Evolutionary conservation across 441 rosid genomes (phyloP).

Genomic region (Mallotus repandus): DNA sequence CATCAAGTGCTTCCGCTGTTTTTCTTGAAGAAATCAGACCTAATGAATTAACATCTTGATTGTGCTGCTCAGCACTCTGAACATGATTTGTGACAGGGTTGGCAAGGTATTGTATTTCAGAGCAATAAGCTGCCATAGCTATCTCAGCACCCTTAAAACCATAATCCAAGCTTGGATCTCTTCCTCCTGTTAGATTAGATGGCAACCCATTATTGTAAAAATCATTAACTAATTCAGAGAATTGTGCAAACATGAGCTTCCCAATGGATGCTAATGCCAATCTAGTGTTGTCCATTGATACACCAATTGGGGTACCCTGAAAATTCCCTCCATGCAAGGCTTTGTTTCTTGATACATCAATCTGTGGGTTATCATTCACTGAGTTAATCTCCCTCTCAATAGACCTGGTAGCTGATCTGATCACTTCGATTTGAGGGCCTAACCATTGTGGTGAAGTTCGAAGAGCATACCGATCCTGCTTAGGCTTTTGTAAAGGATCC

Average conservation of each 20-base stretch:
- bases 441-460: constrained; percentile 63
- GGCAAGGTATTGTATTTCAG: constrained; percentile 54
- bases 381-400: constrained; percentile 56
- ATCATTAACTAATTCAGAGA: constrained; percentile 66
- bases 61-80: constrained; percentile 37
- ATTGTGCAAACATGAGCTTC: constrained; percentile 67
- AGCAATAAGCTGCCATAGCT: constrained; percentile 63
- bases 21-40: constrained; percentile 57
- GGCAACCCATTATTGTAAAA: constrained; percentile 71
- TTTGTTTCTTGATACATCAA: constrained; percentile 52
- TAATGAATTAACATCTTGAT: constrained; percentile 52
- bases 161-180: constrained; percentile 61
- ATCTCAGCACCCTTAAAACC: constrained; percentile 75
- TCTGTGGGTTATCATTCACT: constrained; percentile 54
- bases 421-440: constrained; percentile 54
- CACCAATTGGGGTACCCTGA: constrained; percentile 76
- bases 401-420: constrained; percentile 41
- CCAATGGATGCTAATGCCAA: constrained; percentile 48
- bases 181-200: constrained; percentile 55
- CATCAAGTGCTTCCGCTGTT: constrained; percentile 52
- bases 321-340: constrained; percentile 73
- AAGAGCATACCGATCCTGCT: constrained; percentile 54
- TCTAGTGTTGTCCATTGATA: constrained; percentile 57
- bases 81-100: constrained; percentile 50
- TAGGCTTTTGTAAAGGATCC: constrained; percentile 51